A percentile compares a stretch with the other conserved stretches of the same genome.
Conservation (phyloP, 306 rosid species). For the Malus fusca region DNA sequence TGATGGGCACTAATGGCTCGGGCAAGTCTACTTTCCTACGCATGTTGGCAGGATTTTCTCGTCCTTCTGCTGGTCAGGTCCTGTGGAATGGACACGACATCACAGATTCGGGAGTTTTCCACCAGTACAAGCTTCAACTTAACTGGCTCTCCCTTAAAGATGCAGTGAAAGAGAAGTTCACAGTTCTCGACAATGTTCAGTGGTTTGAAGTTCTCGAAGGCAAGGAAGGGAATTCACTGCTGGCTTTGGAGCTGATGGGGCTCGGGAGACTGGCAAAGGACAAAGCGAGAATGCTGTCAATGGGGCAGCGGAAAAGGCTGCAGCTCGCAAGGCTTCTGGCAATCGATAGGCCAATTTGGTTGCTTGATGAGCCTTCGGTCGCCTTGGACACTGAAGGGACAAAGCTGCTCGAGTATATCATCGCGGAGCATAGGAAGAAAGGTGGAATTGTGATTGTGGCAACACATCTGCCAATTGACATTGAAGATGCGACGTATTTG, state of each 20-base stretch:
- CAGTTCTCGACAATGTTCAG: constrained; percentile 56
- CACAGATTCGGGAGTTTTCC: constrained; percentile 59
- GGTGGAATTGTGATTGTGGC: constrained; percentile 84
- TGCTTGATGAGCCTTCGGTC: constrained; percentile 89
- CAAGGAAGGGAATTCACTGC: constrained; percentile 62
- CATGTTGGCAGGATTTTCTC: constrained; percentile 83
- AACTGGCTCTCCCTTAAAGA: constrained; percentile 85
- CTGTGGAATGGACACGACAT: constrained; percentile 88
- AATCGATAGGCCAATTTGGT: constrained; percentile 80
- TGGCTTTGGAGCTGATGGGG: constrained; percentile 81
- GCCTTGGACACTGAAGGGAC: constrained; percentile 85
- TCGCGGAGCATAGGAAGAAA: constrained; percentile 68
- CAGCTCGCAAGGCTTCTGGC: constrained; percentile 88
- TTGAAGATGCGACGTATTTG: constrained; percentile 65
- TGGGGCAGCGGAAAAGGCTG: constrained; percentile 82
- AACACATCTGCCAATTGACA: constrained; percentile 58
- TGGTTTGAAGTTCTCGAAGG: constrained; percentile 82
- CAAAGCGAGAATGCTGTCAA: constrained; percentile 69
- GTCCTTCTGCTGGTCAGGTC: constrained; percentile 76
- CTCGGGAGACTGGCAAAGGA: constrained; percentile 68
- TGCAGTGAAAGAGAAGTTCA: constrained; percentile 45
- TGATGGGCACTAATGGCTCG: constrained; percentile 76
- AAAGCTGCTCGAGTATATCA: constrained; percentile 62
- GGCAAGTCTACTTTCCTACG: constrained; percentile 85
- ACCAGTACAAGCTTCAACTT: constrained; percentile 85